Evolutionary conservation across 140 eudicot species (phyloP).

Genomic region (Flaveria floridana): DNA sequence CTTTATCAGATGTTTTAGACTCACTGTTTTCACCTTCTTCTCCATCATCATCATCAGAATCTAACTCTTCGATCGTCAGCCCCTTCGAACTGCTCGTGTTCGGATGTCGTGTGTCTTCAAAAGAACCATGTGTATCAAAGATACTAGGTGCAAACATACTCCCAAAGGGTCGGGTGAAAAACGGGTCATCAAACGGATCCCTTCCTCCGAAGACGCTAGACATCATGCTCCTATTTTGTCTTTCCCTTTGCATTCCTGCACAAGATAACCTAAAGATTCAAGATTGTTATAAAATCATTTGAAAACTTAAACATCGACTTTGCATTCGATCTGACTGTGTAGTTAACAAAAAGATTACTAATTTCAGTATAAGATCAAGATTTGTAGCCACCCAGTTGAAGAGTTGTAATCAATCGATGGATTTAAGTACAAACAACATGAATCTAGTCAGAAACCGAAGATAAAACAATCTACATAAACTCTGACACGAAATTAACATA

Average conservation of each 20-base stretch:
- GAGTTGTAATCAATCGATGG: background rate
- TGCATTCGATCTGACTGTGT: background rate
- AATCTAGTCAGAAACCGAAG: background rate
- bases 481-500: background rate
- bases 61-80: constrained; percentile 69
- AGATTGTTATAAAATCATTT: background rate
- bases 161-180: constrained; percentile 61
- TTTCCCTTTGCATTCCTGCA: constrained; percentile 51
- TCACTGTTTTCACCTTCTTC: constrained; percentile 22
- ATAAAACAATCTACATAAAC: background rate
- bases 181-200: constrained; percentile 85
- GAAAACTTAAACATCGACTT: background rate
- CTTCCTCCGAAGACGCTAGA: constrained; percentile 62
- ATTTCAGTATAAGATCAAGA: background rate
- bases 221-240: constrained; percentile 43
- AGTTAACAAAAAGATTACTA: background rate
- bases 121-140: constrained; percentile 32
- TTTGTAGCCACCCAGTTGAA: background rate
- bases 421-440: background rate
- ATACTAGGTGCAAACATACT: constrained; percentile 42
- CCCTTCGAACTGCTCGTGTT: constrained; percentile 40
- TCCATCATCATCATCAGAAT: constrained; percentile 37
- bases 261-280: background rate
- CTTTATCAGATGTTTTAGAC: constrained; percentile 26
- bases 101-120: constrained; percentile 21